Evolutionary conservation across 306 rosid genomes (phyloP), one percentile per base, ranked within the genome.

Genomic region (Psophocarpus tetragonolobus): DNA sequence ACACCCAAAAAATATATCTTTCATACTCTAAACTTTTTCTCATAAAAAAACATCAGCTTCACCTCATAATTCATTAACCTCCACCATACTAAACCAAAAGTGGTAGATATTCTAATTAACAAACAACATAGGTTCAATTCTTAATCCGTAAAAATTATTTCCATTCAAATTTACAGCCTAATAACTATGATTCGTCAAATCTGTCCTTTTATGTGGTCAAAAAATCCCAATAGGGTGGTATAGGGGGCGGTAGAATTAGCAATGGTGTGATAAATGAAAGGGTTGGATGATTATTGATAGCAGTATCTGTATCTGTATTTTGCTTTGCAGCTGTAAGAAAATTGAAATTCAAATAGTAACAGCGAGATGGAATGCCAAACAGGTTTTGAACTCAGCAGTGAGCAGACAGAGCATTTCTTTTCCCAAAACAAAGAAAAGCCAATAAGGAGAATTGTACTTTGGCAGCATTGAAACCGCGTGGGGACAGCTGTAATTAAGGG

Each of bases 391-490:
- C 63, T 17, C 36, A 6, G 44, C n/a, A n/a, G n/a, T n/a, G n/a
- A n/a, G n/a, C 18, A 27, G 21, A 58, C 18, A 21, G 7, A 8
- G 57, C 45, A 26, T 13, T n/a, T 42, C 13, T 78, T 58, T 70
- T 30, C 35, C 63, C 47, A 44, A 78, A 45, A 68, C 36, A 33
- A 35, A 29, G n/a, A 8, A 64, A 75, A 51, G 47, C 2, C 30
- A 20, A 82, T 60, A 83, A 64, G 68, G 76, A 73, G 75, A 35
- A 42, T 73, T 79, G 79, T 72, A 82, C 85, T 82, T 81, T 68
- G 64, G 39, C 74, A 62, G 79, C 62, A 36, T 38, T 61, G 69
- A 75, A 82, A 82, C 82, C 74, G 74, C 64, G 47, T 62, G 75
- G 86, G 79, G 86, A 72, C 81, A 72, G 74, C 76, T 72, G 80